Evolutionary conservation across 1,284 basidiomycete genomes (phyloP), one percentile per base, ranked within the genome.

Genomic region (Papiliotrema fonsecae): DNA sequence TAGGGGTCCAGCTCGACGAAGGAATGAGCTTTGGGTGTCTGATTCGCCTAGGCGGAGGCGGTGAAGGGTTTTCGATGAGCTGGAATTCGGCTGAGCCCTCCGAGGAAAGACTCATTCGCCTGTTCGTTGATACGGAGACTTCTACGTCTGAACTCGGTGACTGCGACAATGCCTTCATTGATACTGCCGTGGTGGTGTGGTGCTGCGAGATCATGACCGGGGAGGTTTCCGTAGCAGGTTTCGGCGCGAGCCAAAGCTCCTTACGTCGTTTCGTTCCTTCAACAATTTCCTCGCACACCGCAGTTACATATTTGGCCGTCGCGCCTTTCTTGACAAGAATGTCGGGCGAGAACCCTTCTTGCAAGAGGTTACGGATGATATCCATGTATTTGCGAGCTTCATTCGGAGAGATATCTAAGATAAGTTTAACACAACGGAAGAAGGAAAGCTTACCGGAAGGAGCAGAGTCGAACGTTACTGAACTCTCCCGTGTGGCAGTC

Each of bases 201-300:
- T 18, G 10, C 2, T 14, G 30, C 13, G 30, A 34, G n/a, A 26
- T 26, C 19, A 25, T 28, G 9, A 34, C 37, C 22, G 42, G 37
- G 18, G 47, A 41, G 19, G 42, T 18, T 2, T 45, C 40, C 31
- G 52, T 42, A n/a, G 51, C 37, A 14, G 42, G 51, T 32, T 52
- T 57, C 14, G 37, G 35, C 21, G 57, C 58, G 7, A 44, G 34
- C 58, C 58, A 62, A n/a, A 60, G 37, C 3, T 44, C 47, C 32
- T 52, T 43, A 7, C 61, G 53, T 14, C 51, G 49, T 25, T 57
- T 52, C 13, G 52, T 52, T 1, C 57, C 56, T 3, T 62, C 52
- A 2, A 71, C 63, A 21, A 69, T 66, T 42, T 68, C 65, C 40
- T 67, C 45, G 36, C 67, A 69, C 0, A 65, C 66, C 1, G 51